Evolutionary conservation across 257 asterid genomes (phyloP), one percentile per base, ranked within the genome.

Genomic region (Solanum phureja): DNA sequence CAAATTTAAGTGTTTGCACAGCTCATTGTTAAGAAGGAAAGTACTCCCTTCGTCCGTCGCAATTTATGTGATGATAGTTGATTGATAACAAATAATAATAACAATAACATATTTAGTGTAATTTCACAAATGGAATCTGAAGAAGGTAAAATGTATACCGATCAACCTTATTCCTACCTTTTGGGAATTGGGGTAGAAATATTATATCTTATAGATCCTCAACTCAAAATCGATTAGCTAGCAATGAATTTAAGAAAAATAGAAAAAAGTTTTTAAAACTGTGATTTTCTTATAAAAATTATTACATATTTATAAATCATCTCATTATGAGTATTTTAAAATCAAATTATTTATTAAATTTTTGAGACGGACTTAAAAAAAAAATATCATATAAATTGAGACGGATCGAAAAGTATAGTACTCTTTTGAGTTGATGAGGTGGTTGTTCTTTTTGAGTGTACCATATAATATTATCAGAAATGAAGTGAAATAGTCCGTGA

Each of bases 401-500:
- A 29, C 5, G 3, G 2, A 60, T 21, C 1, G 5, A 3, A 27
- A 27, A 27, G 21, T 14, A 6, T 6, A 6, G 3, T 14, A 24
- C n/a, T 77, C 58, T 83, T 77, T 56, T 60, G 92, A 90, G 90
- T 88, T 90, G 92, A 73, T 62, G 88, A 16, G 92, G 73, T 46
- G 42, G 91, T 71, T 89, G 89, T 56, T 64, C 31, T 52, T 89
- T 91, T 89, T 72, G 87, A 77, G n/a, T 44, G 64, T 44, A 77
- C 24, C 38, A 24, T 77, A 40, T n/a, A 76, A 23, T 37, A 37
- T 42, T 14, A 40, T 24, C 35, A 81, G 68, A 46, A 81, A 6
- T 44, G 68, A 46, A 49, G 94, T 89, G 93, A 92, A 92, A 90
- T 92, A 86, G 97, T 93, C 91, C 98, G 98, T 94, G 98, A 94